Conservation (phyloP, 1,284 basidiomycete genomes). For the Heimioporus punctisporus region DNA sequence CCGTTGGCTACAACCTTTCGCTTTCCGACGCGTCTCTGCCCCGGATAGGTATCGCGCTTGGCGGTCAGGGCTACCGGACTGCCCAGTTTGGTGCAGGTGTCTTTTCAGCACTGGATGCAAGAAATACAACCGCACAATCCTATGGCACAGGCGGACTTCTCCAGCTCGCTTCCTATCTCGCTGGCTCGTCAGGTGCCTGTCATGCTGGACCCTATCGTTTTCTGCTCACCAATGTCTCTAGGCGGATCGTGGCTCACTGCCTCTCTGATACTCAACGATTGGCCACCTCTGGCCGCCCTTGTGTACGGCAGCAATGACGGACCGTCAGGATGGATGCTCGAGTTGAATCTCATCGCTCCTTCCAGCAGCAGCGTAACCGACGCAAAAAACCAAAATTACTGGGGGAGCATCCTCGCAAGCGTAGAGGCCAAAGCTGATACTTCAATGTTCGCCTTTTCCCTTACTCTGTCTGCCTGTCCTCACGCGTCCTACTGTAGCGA, state of each 20-base stretch:
- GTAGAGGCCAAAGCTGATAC: constrained; percentile 55
- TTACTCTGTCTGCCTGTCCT: not conserved
- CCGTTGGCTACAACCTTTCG: constrained; percentile 52
- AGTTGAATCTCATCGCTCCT: constrained; percentile 56
- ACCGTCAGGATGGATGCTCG: constrained; percentile 59
- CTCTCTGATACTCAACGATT: constrained; percentile 60
- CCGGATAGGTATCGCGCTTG: constrained; percentile 57
- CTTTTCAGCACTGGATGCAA: constrained; percentile 57
- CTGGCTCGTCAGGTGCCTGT: constrained; percentile 57
- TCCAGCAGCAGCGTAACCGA: constrained; percentile 48
- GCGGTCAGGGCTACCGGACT: constrained; percentile 61
- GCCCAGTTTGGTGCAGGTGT: constrained; percentile 62
- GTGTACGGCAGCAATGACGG: constrained; percentile 53
- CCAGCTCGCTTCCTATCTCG: constrained; percentile 63
- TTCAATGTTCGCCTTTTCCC: constrained; percentile 46
- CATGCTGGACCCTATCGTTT: too few species aligned
- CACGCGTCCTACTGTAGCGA: constrained; percentile 41
- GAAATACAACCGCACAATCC: constrained; percentile 54
- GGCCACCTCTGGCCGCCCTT: constrained; percentile 51
- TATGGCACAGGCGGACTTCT: constrained; percentile 67
- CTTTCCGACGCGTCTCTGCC: constrained; percentile 45
- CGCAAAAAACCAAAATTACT: constrained; percentile 55
- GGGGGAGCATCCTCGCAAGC: constrained; percentile 59
- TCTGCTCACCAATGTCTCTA: constrained; percentile 18
- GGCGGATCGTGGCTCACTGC: constrained; percentile 70